Evolutionary conservation across 73 alveolate genomes (phyloP).

Genomic region (Blepharisma stoltei): DNA sequence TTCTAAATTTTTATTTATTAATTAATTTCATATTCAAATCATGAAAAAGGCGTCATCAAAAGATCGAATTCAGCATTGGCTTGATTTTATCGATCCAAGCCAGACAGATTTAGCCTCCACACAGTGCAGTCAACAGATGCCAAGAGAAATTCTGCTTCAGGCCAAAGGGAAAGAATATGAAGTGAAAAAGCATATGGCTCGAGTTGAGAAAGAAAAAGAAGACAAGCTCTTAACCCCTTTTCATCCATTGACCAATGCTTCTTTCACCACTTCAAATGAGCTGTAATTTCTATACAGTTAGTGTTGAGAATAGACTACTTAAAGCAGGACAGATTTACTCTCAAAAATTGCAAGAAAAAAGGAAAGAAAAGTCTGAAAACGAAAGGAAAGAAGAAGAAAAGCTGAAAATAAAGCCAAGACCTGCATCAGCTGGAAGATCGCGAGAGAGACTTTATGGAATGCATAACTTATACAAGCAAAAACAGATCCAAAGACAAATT

Average conservation of each 20-base stretch:
- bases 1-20: too few relatives aligned
- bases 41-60: too few relatives aligned
- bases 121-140: background rate
- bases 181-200: background rate
- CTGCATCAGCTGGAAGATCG: background rate
- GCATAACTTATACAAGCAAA: background rate
- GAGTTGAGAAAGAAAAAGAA: background rate
- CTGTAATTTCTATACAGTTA: background rate
- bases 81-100: background rate
- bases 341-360: background rate
- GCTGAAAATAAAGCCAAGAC: background rate
- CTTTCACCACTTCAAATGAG: background rate
- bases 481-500: background rate
- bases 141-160: conserved; percentile 4
- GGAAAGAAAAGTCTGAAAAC: background rate
- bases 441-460: background rate
- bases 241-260: background rate
- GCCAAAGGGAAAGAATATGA: conserved; percentile 4
- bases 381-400: background rate
- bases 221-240: background rate
- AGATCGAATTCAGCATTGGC: background rate
- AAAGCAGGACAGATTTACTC: background rate
- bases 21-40: too few relatives aligned
- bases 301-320: conserved; percentile 1
- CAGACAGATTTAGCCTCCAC: background rate